Conservation (phyloP, 495 filamentous ascomycete genomes). For the Hypoxylon intermedium region DNA sequence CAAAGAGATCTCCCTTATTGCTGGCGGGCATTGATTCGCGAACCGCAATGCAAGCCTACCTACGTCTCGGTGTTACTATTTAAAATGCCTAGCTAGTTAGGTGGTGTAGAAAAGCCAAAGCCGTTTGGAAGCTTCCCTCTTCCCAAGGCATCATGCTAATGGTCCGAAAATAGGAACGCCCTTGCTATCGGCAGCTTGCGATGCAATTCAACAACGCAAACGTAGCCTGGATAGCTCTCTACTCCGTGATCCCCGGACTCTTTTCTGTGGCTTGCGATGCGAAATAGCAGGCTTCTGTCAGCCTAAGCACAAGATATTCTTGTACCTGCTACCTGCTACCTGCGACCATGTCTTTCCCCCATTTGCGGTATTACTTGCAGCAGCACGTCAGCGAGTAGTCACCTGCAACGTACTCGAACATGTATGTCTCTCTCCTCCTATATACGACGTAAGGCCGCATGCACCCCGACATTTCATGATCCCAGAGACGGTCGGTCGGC, state of each 20-base stretch:
- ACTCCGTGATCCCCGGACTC: background rate
- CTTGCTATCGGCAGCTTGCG: background rate
- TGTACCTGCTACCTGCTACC: background rate
- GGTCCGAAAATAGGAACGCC: slow-evolving; percentile 4
- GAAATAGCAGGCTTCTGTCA: slow-evolving; percentile 10
- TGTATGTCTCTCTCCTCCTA: background rate
- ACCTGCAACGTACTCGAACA: slow-evolving; percentile 6
- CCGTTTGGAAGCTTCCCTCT: background rate
- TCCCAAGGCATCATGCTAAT: background rate
- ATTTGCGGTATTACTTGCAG: slow-evolving; percentile 33
- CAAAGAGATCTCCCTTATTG: slow-evolving; percentile 27
- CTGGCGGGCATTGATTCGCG: slow-evolving; percentile 34
- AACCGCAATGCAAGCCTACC: slow-evolving; percentile 10
- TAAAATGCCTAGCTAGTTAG: background rate
- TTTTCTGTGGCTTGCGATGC: slow-evolving; percentile 10
- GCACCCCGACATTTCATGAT: background rate
- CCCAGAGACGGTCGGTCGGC: background rate
- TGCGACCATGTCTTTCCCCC: background rate
- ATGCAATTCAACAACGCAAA: too few species aligned
- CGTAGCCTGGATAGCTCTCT: too few species aligned
- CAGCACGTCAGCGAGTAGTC: slow-evolving; percentile 35
- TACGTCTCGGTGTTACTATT: slow-evolving; percentile 10
- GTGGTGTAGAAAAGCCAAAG: background rate
- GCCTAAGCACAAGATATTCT: slow-evolving; percentile 6
- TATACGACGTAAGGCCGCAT: background rate